A percentile compares a stretch with the other conserved stretches of the same genome.
These are phyloP conservation scores for Populus ilicifolia DNA, from an alignment of 345 rosid species.

Conservation along the genomic window DNA sequence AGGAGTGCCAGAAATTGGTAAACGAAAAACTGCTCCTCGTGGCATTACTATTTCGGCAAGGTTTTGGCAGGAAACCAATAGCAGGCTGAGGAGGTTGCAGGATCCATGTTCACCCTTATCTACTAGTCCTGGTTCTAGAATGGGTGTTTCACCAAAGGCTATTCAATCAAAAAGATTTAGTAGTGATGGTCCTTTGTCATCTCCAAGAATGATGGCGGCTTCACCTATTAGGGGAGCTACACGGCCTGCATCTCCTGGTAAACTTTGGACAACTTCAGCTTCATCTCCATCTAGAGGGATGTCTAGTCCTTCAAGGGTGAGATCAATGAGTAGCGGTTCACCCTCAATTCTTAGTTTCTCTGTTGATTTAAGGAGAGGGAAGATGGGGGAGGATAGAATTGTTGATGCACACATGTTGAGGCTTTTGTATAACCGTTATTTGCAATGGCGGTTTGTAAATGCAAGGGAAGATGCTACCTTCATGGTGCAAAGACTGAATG, in stretches of 20 bases:
- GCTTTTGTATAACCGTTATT: conserved; percentile 70
- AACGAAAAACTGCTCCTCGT: conserved; percentile 42
- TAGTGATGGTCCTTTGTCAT: conserved; percentile 45
- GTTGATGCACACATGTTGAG: conserved; percentile 76
- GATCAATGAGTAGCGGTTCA: conserved; percentile 37
- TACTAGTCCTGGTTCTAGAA: conserved; percentile 56
- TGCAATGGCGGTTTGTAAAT: conserved; percentile 87
- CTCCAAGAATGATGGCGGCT: conserved; percentile 66
- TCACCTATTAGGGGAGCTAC: conserved; percentile 49
- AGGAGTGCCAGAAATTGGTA: conserved; percentile 49
- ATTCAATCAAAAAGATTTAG: conserved; percentile 63
- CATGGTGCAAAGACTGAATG: conserved; percentile 55
- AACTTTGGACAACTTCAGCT: conserved; percentile 59
- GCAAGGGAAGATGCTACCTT: conserved; percentile 71
- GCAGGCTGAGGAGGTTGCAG: conserved; percentile 77
- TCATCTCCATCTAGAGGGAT: conserved; percentile 56
- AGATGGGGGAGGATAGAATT: conserved; percentile 69
- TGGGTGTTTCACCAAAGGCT: conserved; percentile 46
- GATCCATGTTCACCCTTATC: conserved; percentile 77
- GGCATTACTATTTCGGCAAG: conserved; percentile 55
- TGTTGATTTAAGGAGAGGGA: conserved; percentile 81
- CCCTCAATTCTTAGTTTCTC: conserved; percentile 88
- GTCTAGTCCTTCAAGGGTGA: conserved; percentile 69
- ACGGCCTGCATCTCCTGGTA: conserved; percentile 77
- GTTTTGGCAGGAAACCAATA: conserved; percentile 96